Evolutionary conservation across 106 monocot genomes (phyloP), one percentile per base, ranked within the genome.

Genomic region (Agapanthus africanus): DNA sequence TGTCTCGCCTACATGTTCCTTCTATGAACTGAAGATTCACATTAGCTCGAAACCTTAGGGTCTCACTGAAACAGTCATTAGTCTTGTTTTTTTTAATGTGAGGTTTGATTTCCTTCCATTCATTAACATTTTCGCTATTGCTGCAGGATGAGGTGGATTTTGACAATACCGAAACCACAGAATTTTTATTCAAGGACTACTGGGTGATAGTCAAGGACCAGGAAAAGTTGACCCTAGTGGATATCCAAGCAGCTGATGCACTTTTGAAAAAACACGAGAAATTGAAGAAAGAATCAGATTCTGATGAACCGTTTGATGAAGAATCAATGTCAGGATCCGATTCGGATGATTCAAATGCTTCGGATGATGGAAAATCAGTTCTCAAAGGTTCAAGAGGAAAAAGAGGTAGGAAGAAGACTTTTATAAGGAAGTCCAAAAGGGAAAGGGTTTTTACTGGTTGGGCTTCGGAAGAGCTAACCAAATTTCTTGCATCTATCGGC

Each of bases 161-260:
- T 37, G 32, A 73, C 16, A 82, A 91, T 59, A 69, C 65, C 52
- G 80, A 79, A 14, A 79, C 85, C 0, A 70, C 65, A 35, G 86
- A 87, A 57, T 78, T 75, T 71, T 67, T 92, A 35, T 99, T 99
- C 32, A 90, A 82, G 44, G 92, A 90, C 59, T 99, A 99, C 67
- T 99, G 97, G 99, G 64, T 47, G 14, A 70, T 81, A 44, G 51
- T 99, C 1, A 99, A 99, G 40, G 81, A 87, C 14, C 21, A 75
- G 50, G 93, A 90, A 80, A 62, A 63, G 37, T 30, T 99, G 38
- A 73, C 85, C 38, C 35, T 83, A 21, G 56, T 68, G 44, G 84
- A 91, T 57, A 68, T 97, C 59, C 73, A 71, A 37, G 51, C 44
- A 51, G 95, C 84, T 18, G 59, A 67, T 63, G 69, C 72, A 19